These are phyloP conservation scores for Rusavskia elegans DNA, from an alignment of 495 filamentous ascomycete genomes.

Conservation along the genomic window DNA sequence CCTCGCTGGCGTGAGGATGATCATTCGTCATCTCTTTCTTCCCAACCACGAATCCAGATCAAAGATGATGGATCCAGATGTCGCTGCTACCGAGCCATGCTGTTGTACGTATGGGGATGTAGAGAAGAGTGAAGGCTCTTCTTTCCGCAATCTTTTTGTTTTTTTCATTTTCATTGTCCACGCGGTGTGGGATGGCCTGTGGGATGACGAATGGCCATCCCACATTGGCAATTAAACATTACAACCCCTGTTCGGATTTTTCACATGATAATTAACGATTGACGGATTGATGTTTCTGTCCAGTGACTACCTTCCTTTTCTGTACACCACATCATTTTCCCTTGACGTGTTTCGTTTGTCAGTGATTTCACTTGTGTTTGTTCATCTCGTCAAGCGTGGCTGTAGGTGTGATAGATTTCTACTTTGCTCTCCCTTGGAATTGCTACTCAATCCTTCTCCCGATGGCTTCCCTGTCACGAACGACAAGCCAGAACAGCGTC, in stretches of 20 bases:
- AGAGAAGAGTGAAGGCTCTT: too few species aligned
- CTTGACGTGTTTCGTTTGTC: not conserved
- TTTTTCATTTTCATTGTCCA: not conserved
- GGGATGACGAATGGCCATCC: not conserved
- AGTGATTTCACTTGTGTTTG: not conserved
- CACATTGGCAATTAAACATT: too few species aligned
- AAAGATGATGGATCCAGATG: too few species aligned
- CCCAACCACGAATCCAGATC: not conserved
- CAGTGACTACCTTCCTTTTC: too few species aligned
- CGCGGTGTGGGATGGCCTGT: not conserved
- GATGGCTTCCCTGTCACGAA: slow-evolving; percentile 20
- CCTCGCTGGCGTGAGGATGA: slow-evolving; percentile 27
- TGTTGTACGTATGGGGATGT: too few species aligned
- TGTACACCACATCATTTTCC: not conserved
- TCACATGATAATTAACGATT: too few species aligned
- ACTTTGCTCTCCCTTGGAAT: too few species aligned
- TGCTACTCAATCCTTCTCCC: not conserved
- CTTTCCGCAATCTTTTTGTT: not conserved
- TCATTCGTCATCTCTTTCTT: slow-evolving; percentile 1
- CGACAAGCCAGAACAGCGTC: slow-evolving; percentile 16
- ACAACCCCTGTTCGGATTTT: too few species aligned
- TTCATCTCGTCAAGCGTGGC: not conserved
- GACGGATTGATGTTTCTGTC: too few species aligned
- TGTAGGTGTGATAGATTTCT: too few species aligned
- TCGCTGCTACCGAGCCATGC: too few species aligned